Evolutionary conservation across 2,329 filamentous ascomycete species (phyloP).

Genomic region (Colletotrichum tropicale): DNA sequence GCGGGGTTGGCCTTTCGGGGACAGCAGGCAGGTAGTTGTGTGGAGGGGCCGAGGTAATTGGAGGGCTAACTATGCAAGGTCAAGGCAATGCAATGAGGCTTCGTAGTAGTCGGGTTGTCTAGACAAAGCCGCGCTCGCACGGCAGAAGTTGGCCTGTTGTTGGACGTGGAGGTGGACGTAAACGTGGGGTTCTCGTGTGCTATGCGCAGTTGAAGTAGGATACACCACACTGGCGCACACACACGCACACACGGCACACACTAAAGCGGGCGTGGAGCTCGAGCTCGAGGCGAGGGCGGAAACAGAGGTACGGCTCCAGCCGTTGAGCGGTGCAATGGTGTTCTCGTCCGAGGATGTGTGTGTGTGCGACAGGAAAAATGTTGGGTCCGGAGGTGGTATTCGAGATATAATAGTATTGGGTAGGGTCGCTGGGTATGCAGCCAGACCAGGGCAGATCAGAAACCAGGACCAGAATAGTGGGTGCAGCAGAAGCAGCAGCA

Average conservation of each 20-base stretch:
- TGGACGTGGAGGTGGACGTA: neutral
- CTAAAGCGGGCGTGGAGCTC: conserved; percentile 3
- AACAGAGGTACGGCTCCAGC: conserved; percentile 14
- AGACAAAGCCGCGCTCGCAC: conserved; percentile 2
- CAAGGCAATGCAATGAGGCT: neutral
- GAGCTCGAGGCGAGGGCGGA: conserved; percentile 7
- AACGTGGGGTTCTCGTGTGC: conserved; percentile 3
- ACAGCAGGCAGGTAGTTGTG: neutral
- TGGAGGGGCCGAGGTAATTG: neutral
- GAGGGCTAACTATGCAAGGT: conserved; percentile 8
- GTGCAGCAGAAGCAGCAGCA: conserved; percentile 7
- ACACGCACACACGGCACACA: neutral
- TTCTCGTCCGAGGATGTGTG: conserved; percentile 5
- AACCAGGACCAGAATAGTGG: conserved; percentile 10
- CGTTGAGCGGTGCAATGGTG: conserved; percentile 4
- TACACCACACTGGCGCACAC: conserved; percentile 9
- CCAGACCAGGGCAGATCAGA: conserved; percentile 16
- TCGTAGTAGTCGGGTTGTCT: neutral
- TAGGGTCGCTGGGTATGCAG: conserved; percentile 15
- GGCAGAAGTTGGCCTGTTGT: neutral
- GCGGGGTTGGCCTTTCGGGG: neutral
- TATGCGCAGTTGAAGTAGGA: conserved; percentile 3
- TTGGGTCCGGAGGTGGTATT: conserved; percentile 11
- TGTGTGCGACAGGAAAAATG: neutral
- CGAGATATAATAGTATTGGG: conserved; percentile 14